A percentile compares a stretch with the other conserved stretches of the same genome.
phyloP scores from a whole-genome alignment of 192 early-diverging fungal species.

The Bifiguratus adelaidae region DNA sequence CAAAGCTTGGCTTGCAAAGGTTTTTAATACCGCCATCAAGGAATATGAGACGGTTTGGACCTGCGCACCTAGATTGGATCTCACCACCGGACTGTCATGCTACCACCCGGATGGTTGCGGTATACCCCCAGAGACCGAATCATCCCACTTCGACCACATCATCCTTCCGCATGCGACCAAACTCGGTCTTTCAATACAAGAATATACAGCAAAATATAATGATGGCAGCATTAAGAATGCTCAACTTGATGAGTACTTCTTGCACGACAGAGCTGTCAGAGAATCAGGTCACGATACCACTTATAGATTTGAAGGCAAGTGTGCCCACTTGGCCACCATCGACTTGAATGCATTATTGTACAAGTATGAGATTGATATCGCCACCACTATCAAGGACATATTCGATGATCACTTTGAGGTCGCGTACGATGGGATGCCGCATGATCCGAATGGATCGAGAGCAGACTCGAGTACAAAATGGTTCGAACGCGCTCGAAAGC shows the following conservation, averaged over 20 bases:
- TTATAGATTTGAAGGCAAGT: constrained; percentile 84
- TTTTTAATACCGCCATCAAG: constrained; percentile 69
- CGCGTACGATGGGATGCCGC: neutral
- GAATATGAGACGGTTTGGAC: constrained; percentile 95
- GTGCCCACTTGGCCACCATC: constrained; percentile 85
- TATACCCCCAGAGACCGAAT: constrained; percentile 97
- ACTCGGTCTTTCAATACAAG: constrained; percentile 50
- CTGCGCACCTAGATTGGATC: constrained; percentile 65
- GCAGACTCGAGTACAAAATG: constrained; percentile 45
- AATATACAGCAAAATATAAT: constrained; percentile 69
- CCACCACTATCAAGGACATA: constrained; percentile 48
- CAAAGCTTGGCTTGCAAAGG: constrained; percentile 60
- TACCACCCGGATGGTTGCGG: constrained; percentile 85
- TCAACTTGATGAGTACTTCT: constrained; percentile 87
- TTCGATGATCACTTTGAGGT: constrained; percentile 38
- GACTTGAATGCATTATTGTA: constrained; percentile 90
- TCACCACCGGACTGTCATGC: constrained; percentile 63
- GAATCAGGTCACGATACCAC: constrained; percentile 97
- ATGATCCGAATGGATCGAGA: constrained; percentile 12
- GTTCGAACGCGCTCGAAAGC: constrained; percentile 49
- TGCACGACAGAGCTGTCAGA: constrained; percentile 95
- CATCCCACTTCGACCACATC: constrained; percentile 80
- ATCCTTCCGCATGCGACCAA: constrained; percentile 69
- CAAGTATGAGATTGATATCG: constrained; percentile 94
- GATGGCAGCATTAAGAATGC: constrained; percentile 59